Evolutionary conservation across 2,329 filamentous ascomycete species (phyloP).

Genomic region (Cercospora sesami): DNA sequence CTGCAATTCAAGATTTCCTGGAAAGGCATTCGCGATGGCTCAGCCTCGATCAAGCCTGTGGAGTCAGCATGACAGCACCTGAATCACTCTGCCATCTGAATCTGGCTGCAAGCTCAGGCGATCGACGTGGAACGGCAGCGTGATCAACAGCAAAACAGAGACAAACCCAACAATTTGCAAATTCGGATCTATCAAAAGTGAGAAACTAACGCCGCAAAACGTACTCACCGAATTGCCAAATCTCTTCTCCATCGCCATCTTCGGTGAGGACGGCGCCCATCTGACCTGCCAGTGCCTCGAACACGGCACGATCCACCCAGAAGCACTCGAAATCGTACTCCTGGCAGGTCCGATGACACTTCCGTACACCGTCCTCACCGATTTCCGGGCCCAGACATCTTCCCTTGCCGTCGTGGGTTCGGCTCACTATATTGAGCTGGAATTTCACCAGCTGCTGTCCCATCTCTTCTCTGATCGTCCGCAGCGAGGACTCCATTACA

Average conservation of each 20-base stretch:
- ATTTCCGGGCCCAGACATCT: neutral
- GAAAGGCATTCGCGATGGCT: neutral
- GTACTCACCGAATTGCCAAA: neutral
- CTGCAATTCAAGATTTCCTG: neutral
- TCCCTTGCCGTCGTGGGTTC: neutral
- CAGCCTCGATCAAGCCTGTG: neutral
- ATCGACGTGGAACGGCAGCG: neutral
- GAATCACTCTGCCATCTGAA: neutral
- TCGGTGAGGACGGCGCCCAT: neutral
- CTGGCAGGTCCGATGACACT: neutral
- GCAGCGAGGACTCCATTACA: neutral
- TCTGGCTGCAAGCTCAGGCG: neutral
- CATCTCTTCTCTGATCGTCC: neutral
- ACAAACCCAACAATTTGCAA: neutral
- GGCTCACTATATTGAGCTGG: neutral
- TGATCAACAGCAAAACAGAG: neutral
- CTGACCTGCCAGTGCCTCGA: neutral
- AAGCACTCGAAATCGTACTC: slow-evolving; percentile 1
- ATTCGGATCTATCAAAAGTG: neutral
- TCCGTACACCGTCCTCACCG: neutral
- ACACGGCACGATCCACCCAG: neutral
- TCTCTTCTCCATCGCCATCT: neutral
- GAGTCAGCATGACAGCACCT: neutral
- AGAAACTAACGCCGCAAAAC: neutral
- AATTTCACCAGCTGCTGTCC: neutral